Percentiles rank a stretch among this genome's conserved stretches.
Evolutionary conservation across 2,329 filamentous ascomycete genomes (phyloP).

Genomic region (Claviceps paspali): DNA sequence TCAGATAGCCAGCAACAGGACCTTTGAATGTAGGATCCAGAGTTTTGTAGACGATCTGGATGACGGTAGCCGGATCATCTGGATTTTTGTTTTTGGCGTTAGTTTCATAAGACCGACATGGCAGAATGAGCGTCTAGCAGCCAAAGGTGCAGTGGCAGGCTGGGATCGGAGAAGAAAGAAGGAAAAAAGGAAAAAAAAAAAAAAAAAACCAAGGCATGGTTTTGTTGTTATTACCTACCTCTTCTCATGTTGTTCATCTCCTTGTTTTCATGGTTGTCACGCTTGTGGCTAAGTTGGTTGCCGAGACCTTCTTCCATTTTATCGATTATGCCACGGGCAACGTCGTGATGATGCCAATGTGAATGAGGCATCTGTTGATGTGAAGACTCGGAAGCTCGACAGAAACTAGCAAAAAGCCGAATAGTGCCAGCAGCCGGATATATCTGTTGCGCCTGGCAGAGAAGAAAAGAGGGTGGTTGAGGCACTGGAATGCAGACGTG

Average conservation of each 20-base stretch:
- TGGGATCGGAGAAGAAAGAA: too few species aligned
- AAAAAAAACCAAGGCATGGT: neutral
- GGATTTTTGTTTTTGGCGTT: too few species aligned
- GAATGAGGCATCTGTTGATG: slow-evolving; percentile 16
- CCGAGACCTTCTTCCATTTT: neutral
- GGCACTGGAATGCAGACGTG: slow-evolving; percentile 15
- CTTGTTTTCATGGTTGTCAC: neutral
- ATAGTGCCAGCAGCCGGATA: slow-evolving; percentile 4
- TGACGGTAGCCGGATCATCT: slow-evolving; percentile 13
- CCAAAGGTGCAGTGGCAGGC: too few species aligned
- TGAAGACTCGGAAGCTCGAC: neutral
- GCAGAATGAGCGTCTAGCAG: too few species aligned
- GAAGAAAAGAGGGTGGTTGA: slow-evolving; percentile 4
- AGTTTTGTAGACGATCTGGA: slow-evolving; percentile 26
- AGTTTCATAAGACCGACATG: too few species aligned
- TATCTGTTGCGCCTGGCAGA: slow-evolving; percentile 5
- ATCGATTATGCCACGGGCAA: slow-evolving; percentile 1
- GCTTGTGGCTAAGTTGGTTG: neutral
- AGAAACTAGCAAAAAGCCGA: neutral
- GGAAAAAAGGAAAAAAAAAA: neutral
- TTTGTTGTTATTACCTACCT: slow-evolving; percentile 2
- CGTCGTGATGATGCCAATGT: slow-evolving; percentile 14
- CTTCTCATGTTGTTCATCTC: neutral
- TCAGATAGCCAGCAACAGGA: slow-evolving; percentile 26
- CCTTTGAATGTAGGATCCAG: slow-evolving; percentile 25